These are phyloP conservation scores for Platanthera zijinensis DNA, from an alignment of 106 monocot species.

Conservation along the genomic window DNA sequence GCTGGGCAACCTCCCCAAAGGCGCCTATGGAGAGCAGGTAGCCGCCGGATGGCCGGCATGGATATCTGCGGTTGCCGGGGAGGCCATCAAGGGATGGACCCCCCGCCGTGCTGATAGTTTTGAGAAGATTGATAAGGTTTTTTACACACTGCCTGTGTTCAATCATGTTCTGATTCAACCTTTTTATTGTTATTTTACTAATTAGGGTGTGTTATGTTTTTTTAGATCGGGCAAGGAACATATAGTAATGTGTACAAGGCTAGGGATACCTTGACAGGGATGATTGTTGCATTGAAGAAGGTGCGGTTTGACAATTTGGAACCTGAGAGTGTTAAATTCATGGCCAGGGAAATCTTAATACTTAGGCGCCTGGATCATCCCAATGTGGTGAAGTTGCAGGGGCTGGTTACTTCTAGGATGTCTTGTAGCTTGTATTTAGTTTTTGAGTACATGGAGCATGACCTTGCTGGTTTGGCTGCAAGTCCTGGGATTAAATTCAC, in stretches of 20 bases:
- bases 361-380: constrained; percentile 53
- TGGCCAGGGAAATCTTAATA: constrained; percentile 63
- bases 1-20: constrained; percentile 6
- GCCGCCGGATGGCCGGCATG: constrained; percentile 19
- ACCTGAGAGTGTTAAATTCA: constrained; percentile 61
- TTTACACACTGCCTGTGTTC: background rate
- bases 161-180: background rate
- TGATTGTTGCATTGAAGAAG: constrained; percentile 65
- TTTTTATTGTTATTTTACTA: background rate
- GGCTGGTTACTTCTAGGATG: constrained; percentile 62
- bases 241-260: constrained; percentile 75
- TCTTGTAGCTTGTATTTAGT: constrained; percentile 60
- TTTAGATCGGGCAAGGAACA: constrained; percentile 56
- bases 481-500: constrained; percentile 10
- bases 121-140: constrained; percentile 20
- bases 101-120: constrained; percentile 23
- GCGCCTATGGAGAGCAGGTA: constrained; percentile 6
- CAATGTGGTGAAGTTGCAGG: constrained; percentile 55
- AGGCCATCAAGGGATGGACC: constrained; percentile 18
- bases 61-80: constrained; percentile 19
- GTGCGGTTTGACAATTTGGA: constrained; percentile 60
- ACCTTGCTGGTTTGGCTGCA: constrained; percentile 18
- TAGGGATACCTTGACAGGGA: constrained; percentile 33
- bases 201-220: background rate
- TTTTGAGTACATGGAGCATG: constrained; percentile 69